These are phyloP conservation scores for Nephelium lappaceum DNA, from an alignment of 345 rosid species.

Conservation along the genomic window DNA sequence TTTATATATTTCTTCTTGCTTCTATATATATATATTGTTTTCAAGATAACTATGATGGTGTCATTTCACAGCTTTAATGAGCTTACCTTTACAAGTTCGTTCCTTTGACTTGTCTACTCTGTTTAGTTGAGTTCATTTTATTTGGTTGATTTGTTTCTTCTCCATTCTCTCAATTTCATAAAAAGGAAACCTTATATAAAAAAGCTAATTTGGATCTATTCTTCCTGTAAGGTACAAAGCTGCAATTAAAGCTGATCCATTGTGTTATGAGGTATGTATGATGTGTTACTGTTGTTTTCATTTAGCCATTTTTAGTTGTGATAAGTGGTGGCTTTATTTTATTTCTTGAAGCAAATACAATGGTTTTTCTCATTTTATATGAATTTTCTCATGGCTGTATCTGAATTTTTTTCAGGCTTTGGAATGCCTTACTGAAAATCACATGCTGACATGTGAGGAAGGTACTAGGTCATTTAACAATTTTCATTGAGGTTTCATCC, in stretches of 20 bases:
- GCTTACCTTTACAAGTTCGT: not conserved
- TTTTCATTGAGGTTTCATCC: constrained; percentile 8
- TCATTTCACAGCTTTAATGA: constrained; percentile 8
- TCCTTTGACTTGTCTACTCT: not conserved
- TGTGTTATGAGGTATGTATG: constrained; percentile 86
- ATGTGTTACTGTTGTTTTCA: constrained; percentile 1
- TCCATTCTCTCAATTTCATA: too few relatives aligned
- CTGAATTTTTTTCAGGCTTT: constrained; percentile 64
- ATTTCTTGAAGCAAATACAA: too few relatives aligned
- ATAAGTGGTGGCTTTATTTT: too few relatives aligned
- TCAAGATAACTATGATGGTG: not conserved
- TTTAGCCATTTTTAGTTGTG: constrained; percentile 13
- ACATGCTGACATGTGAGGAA: constrained; percentile 94
- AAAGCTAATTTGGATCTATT: constrained; percentile 10
- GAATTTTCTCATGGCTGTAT: constrained; percentile 11
- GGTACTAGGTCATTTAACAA: constrained; percentile 45
- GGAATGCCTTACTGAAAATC: constrained; percentile 92
- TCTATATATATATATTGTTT: not conserved
- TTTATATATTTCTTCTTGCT: not conserved
- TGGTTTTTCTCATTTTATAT: not conserved
- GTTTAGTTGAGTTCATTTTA: not conserved
- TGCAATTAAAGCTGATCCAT: constrained; percentile 95
- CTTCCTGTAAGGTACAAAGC: constrained; percentile 82
- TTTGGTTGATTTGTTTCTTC: not conserved
- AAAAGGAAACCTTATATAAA: not conserved